Evolutionary conservation across 1,284 basidiomycete species (phyloP), one percentile per base, ranked within the genome.

Genomic region (Inonotus hispidus): DNA sequence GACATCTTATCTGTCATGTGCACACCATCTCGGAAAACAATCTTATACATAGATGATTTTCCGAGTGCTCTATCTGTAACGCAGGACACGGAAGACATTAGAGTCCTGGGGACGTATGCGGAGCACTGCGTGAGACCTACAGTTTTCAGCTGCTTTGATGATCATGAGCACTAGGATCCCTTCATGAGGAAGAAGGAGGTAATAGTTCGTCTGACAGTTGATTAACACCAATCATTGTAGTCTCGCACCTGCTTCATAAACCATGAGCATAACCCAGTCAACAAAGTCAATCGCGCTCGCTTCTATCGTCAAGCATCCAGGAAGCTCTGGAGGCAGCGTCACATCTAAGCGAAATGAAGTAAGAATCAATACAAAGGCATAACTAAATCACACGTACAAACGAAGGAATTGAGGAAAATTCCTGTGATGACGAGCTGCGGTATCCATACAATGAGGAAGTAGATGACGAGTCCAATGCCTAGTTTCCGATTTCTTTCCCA

Each of bases 401-500:
- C 46, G 23, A 49, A 5, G 23, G 50, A 35, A 2, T n/a, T 53
- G 3, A 53, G 27, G 21, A 53, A 53, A 13, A 53, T 32, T 10
- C 32, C 50, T 10, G 53, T 56, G 27, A 61, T 43, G 37, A 21
- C 38, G n/a, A 49, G 35, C 16, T 23, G 23, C 16, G 54, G 13
- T 16, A 38, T 38, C 16, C 19, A 45, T 7, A 50, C 21, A 7
- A 38, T 46, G 32, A 39, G 3, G 6, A 61, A 38, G 10, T 45
- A 35, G 25, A 61, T 37, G 11, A 35, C 16, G 11, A 61, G 54
- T 14, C 39, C 54, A 38, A 56, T 49, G 21, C 54, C 59, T 5
- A 61, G 2, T 3, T 19, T 38, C 23, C 43, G 16, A 46, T 23
- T 39, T 35, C 49, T 23, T 32, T 32, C 45, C 59, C 59, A 61